Conservation (phyloP, 192 early-diverging fungal genomes). For the Coemansia sp. region DNA sequence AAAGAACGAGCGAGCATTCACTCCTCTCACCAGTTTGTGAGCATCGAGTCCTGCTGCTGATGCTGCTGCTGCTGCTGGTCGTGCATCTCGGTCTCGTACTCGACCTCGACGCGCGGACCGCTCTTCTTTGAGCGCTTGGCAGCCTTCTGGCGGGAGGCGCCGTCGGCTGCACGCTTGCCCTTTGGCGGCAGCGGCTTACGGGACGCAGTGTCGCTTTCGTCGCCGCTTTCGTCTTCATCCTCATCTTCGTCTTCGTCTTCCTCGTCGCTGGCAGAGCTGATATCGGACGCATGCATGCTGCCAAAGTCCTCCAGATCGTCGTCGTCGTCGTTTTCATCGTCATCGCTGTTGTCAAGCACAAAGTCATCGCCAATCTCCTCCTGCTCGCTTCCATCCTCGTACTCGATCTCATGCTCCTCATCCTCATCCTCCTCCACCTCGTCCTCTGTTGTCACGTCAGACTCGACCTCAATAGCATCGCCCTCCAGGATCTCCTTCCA, state of each 20-base stretch:
- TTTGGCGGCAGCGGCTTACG: conserved; percentile 34
- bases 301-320: conserved; percentile 52
- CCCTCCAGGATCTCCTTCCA: conserved; percentile 88
- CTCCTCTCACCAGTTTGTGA: conserved; percentile 39
- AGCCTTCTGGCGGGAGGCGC: conserved; percentile 29
- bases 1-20: background rate
- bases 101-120: conserved; percentile 58
- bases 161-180: conserved; percentile 38
- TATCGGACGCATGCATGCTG: conserved; percentile 52
- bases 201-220: conserved; percentile 54
- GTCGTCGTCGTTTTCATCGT: conserved; percentile 14
- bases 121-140: conserved; percentile 51
- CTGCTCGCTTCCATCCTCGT: conserved; percentile 42
- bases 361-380: conserved; percentile 57
- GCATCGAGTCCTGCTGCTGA: conserved; percentile 28
- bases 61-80: no score
- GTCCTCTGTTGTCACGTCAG: conserved; percentile 68
- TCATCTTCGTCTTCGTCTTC: conserved; percentile 58
- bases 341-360: conserved; percentile 49
- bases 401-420: conserved; percentile 25
- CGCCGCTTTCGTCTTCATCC: conserved; percentile 52
- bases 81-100: conserved; percentile 57
- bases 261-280: conserved; percentile 64
- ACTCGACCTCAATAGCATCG: conserved; percentile 68
- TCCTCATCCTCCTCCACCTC: conserved; percentile 60